A percentile compares a stretch with the other conserved stretches of the same genome.
phyloP scores from a whole-genome alignment of 305 asterid genomes.

The Caryopteris hybrid region DNA sequence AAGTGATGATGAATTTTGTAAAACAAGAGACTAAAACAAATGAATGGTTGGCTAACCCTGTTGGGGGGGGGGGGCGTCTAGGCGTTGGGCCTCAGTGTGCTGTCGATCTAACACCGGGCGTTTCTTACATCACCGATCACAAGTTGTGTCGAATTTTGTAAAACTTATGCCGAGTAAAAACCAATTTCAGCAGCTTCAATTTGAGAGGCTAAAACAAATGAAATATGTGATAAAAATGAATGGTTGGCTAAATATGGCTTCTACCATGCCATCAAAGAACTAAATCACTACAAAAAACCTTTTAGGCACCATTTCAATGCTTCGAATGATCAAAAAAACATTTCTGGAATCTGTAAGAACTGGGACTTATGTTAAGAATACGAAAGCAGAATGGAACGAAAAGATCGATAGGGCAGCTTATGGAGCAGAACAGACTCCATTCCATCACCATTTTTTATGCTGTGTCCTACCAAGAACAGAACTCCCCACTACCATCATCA shows the following conservation, averaged over 20 bases:
- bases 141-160: no score
- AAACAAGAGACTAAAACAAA: no score
- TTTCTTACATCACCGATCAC: no score
- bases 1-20: no score
- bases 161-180: not conserved
- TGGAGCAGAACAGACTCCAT: constrained; percentile 16
- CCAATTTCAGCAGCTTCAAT: constrained; percentile 13
- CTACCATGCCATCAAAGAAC: constrained; percentile 20
- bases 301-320: constrained; percentile 13
- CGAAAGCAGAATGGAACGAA: constrained; percentile 5
- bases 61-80: no score
- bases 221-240: constrained; percentile 8
- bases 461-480: constrained; percentile 25
- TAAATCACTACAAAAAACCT: constrained; percentile 22
- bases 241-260: not conserved
- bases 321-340: constrained; percentile 27
- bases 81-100: no score
- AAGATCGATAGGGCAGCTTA: constrained; percentile 16
- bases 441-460: not conserved
- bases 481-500: constrained; percentile 19
- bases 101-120: no score
- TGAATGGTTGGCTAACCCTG: no score
- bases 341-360: constrained; percentile 12
- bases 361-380: constrained; percentile 19
- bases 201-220: not conserved